Evolutionary conservation across 2,329 filamentous ascomycete species (phyloP).

Genomic region (Verticillium alfalfae): DNA sequence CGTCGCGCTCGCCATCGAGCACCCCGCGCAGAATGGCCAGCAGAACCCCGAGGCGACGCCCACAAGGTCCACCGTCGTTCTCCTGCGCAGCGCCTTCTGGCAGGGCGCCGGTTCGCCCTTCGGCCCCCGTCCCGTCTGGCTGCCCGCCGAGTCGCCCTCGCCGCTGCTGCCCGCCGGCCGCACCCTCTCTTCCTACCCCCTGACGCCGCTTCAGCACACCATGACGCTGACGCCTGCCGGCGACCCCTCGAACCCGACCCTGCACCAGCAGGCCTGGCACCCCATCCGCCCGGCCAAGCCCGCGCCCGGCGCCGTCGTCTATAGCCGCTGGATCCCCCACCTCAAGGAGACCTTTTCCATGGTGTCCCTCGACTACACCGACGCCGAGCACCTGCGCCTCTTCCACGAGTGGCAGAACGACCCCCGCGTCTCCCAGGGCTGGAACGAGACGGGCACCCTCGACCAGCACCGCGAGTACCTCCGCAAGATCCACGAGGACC

Average conservation of each 20-base stretch:
- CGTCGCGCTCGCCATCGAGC: constrained; percentile 43
- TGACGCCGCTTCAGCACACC: constrained; percentile 42
- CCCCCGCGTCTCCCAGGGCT: constrained; percentile 71
- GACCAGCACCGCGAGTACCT: constrained; percentile 72
- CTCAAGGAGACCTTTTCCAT: constrained; percentile 73
- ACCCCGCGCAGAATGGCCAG: constrained; percentile 30
- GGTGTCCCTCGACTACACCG: constrained; percentile 63
- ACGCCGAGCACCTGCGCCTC: constrained; percentile 58
- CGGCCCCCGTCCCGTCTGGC: constrained; percentile 59
- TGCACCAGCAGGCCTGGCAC: constrained; percentile 55
- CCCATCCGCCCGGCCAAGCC: constrained; percentile 70
- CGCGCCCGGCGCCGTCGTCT: constrained; percentile 62
- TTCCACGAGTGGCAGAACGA: constrained; percentile 84
- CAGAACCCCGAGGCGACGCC: constrained; percentile 20
- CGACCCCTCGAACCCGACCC: constrained; percentile 32
- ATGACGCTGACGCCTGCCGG: constrained; percentile 30
- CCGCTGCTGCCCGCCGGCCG: constrained; percentile 22
- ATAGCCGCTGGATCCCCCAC: constrained; percentile 75
- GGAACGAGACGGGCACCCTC: constrained; percentile 73
- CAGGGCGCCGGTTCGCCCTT: constrained; percentile 65
- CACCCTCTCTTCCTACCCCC: constrained; percentile 39
- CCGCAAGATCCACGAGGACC: constrained; percentile 61
- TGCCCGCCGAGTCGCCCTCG: constrained; percentile 36
- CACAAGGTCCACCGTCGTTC: constrained; percentile 28
- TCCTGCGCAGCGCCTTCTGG: constrained; percentile 58